These are phyloP conservation scores for Phalaenopsis aphrodite DNA, from an alignment of 106 monocot species.

Conservation along the genomic window DNA sequence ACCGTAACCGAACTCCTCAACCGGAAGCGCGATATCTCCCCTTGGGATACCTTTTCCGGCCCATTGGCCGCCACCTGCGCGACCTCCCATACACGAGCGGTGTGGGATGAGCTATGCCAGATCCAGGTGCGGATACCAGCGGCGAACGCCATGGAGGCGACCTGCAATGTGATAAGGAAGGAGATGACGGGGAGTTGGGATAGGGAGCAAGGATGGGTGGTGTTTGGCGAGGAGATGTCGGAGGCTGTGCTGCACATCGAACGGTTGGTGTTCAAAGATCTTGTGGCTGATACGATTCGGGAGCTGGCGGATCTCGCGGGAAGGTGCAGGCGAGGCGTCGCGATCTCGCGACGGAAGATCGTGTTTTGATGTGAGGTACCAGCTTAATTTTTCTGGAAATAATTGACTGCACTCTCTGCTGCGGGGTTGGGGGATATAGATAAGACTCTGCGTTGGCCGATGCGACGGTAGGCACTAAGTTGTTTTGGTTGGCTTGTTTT, in stretches of 20 bases:
- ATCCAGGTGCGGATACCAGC: conserved; percentile 10
- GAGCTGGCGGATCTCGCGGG: conserved; percentile 31
- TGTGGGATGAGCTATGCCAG: conserved; percentile 58
- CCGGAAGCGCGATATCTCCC: conserved; percentile 18
- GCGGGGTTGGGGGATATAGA: too few species aligned
- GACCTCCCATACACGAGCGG: conserved; percentile 17
- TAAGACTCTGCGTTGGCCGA: too few species aligned
- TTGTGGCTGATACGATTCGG: conserved; percentile 73
- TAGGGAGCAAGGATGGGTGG: conserved; percentile 33
- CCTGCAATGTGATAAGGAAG: conserved; percentile 36
- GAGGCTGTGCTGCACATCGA: conserved; percentile 77
- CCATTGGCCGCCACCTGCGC: not conserved
- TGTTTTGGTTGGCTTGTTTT: too few species aligned
- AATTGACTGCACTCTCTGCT: too few species aligned
- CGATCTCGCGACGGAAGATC: conserved; percentile 43
- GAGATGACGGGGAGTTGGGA: conserved; percentile 25
- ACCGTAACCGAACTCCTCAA: conserved; percentile 51
- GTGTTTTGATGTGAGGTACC: conserved; percentile 31
- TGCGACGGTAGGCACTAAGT: too few species aligned
- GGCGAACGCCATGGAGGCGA: conserved; percentile 37
- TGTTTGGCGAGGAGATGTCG: conserved; percentile 49
- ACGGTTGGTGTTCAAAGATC: conserved; percentile 82
- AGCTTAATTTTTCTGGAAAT: too few species aligned
- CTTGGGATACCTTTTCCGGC: conserved; percentile 45
- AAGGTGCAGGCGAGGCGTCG: not conserved